A percentile compares a stretch with the other conserved stretches of the same genome.
Evolutionary conservation across 176 grass and related monocot species (phyloP).

Genomic region (Phragmites australis): DNA sequence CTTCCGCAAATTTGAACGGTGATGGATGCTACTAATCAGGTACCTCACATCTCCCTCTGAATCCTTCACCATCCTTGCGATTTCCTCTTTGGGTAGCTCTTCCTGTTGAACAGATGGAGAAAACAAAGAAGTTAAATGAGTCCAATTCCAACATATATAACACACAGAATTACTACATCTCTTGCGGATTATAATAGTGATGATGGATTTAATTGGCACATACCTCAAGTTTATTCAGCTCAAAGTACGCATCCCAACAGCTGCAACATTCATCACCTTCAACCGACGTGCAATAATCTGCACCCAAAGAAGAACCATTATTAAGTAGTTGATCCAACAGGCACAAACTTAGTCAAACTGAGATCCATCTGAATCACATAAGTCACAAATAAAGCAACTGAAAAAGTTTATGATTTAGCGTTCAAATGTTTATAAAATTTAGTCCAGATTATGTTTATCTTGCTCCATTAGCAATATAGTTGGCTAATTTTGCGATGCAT

Average conservation of each 20-base stretch:
- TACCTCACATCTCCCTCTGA: constrained; percentile 48
- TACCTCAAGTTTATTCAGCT: constrained; percentile 81
- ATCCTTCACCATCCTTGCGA: constrained; percentile 52
- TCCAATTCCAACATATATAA: no score
- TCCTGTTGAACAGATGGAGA: constrained; percentile 34
- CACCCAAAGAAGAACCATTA: constrained; percentile 8
- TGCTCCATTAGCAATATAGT: not conserved
- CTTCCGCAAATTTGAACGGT: constrained; percentile 47
- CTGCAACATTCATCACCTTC: constrained; percentile 85
- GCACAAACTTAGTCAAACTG: not conserved
- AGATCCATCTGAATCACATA: not conserved
- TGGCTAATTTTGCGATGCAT: not conserved
- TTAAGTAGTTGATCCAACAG: not conserved
- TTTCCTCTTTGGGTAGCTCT: constrained; percentile 52
- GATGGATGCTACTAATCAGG: constrained; percentile 60
- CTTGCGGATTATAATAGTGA: not conserved
- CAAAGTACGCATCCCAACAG: constrained; percentile 95
- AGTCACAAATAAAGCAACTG: not conserved
- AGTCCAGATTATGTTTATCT: not conserved
- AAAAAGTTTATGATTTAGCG: not conserved
- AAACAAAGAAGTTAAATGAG: not conserved
- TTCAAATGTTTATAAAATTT: not conserved
- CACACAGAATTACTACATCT: not conserved
- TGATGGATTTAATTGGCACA: not conserved
- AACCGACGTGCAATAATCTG: constrained; percentile 79